A percentile compares a stretch with the other conserved stretches of the same genome.
Conservation (phyloP, 2,329 filamentous ascomycete species). For the Akanthomyces lecanii region DNA sequence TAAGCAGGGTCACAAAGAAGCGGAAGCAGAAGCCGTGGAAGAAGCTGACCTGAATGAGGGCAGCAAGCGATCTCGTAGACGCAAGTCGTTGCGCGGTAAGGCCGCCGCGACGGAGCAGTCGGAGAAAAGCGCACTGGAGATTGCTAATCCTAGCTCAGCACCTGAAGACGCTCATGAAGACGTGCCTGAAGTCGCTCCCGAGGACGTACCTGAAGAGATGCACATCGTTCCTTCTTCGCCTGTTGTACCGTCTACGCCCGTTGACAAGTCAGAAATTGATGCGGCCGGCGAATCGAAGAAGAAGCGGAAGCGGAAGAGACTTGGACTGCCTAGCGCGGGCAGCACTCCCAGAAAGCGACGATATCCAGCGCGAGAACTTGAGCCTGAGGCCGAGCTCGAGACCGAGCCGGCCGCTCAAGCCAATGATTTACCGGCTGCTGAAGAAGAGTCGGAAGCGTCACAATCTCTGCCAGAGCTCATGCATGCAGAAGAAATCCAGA, state of each 20-base stretch:
- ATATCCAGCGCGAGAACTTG: not conserved
- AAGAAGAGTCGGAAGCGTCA: constrained; percentile 3
- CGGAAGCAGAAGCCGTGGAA: not conserved
- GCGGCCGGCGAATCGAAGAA: not conserved
- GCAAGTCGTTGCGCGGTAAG: constrained; percentile 13
- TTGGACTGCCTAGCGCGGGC: not conserved
- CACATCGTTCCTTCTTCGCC: not conserved
- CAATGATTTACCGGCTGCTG: not conserved
- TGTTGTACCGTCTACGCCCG: constrained; percentile 1
- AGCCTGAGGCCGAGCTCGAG: not conserved
- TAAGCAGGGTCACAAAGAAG: not conserved
- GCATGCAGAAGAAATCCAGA: not conserved
- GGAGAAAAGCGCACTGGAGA: not conserved
- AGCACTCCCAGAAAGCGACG: constrained; percentile 10
- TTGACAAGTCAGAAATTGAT: not conserved
- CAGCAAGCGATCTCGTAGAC: constrained; percentile 2
- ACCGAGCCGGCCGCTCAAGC: not conserved
- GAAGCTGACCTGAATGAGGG: not conserved
- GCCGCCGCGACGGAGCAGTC: not conserved
- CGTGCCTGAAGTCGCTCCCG: too few relatives aligned
- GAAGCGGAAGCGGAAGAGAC: constrained; percentile 13
- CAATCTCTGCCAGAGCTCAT: constrained; percentile 13
- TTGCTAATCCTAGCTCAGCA: constrained; percentile 3
- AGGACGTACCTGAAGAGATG: not conserved
- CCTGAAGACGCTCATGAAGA: not conserved